These are phyloP conservation scores for Diaporthe batatas DNA, from an alignment of 2,329 filamentous ascomycete species.

Conservation along the genomic window DNA sequence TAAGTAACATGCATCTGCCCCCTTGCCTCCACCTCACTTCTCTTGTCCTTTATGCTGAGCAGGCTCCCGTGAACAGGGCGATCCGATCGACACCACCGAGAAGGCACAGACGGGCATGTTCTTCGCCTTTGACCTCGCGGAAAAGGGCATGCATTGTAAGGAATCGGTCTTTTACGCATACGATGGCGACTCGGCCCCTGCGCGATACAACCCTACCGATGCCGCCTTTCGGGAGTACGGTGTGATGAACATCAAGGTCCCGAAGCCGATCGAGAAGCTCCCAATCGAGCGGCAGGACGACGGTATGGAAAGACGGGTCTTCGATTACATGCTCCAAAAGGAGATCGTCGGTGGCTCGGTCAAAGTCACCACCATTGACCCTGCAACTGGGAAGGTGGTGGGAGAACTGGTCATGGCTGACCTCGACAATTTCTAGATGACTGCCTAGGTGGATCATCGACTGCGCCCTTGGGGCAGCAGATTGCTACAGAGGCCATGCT, in stretches of 20 bases:
- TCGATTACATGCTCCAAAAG: neutral
- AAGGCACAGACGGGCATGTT: neutral
- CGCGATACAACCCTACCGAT: accelerated
- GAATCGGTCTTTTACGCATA: neutral
- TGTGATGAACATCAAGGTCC: neutral
- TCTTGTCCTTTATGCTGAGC: too few species aligned
- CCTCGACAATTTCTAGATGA: neutral
- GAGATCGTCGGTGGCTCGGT: neutral
- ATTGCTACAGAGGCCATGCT: too few species aligned
- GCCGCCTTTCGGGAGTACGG: neutral
- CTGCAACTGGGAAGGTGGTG: neutral
- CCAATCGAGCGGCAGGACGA: accelerated
- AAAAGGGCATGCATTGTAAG: neutral
- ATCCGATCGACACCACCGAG: neutral
- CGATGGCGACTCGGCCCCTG: neutral
- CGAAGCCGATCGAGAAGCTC: neutral
- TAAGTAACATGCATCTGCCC: too few species aligned
- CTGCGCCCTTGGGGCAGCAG: too few species aligned
- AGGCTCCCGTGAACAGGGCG: neutral
- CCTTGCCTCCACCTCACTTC: too few species aligned
- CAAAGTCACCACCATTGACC: neutral
- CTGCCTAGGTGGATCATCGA: too few species aligned
- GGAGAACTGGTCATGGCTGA: neutral
- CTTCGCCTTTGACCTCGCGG: neutral
- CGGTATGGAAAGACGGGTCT: neutral